Base-by-base conservation (phyloP, 768 basidiomycete genomes). In the Polyporus arcularius region DNA sequence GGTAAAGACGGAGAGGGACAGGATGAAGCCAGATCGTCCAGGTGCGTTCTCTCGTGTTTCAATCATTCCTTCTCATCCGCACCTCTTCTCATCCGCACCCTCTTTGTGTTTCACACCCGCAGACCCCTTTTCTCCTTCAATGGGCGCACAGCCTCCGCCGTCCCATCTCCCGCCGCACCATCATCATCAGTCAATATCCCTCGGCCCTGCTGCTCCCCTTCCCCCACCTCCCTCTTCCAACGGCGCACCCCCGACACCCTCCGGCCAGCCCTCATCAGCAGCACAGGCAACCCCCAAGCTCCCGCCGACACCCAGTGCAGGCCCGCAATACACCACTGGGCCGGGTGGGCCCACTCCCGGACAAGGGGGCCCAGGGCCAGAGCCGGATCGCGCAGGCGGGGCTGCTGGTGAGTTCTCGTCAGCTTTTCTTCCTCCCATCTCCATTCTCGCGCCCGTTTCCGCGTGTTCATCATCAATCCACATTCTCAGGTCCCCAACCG, bases 1-100 rank as follows among this genome's bases (percentile, higher is more conserved):
- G 53, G 75, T 83, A 61, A 88, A 87, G 70, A 76, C 79, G 3
- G 80, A 85, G 61, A 76, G 80, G 55, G 80, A 85, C 60, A 76
- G 80, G 54, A 74, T 75, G 70, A 80, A 81, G 67, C 66, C 73
- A 56, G 77, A 80, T 47, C 77, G 78, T 63, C 72, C 72, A 74
- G 79, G 78, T 79, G 73, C 70, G 74, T 70, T 52, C 53, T 69
- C 31, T 39, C n/a, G 21, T 26, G 21, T 68, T 67, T 68, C 61
- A 58, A 42, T 42, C 14, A 50, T 42, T 49, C 28, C 48, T 42
- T 38, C 48, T 47, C 42, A 45, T 59, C 49, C 52, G 53, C 62
- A 55, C 53, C 59, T 63, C 62, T 63, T 57, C 58, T 58, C 48
- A 32, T 10, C 18, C 38, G 30, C 51, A 40, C 38, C 35, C 55